Evolutionary conservation across 148 eudicot species (phyloP), one percentile per base, ranked within the genome.

Genomic region (Nepenthes mirabilis): DNA sequence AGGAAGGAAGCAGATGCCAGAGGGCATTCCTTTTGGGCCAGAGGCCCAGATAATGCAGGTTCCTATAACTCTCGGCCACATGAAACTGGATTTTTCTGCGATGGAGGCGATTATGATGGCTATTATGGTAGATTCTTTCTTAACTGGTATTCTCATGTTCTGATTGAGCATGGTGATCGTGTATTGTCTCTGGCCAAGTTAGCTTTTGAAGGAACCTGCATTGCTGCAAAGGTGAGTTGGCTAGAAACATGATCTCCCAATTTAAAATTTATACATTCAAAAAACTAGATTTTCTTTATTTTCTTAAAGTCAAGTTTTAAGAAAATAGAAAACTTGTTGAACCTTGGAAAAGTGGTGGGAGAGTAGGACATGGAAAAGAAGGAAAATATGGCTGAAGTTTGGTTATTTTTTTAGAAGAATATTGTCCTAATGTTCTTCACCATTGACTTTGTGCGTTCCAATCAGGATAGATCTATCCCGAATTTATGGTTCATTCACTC

Each of bases 121-220:
- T 89, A 79, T 78, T 79, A 86, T 69, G 99, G 99, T 68, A 86
- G 91, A 75, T 94, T 94, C 62, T 94, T 94, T 69, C 95, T 94
- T 49, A 76, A 59, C 43, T 94, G 99, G 99, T 94, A 94, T 60
- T 84, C 97, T 66, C 91, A 79, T 65, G 81, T 86, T 72, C 77
- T 94, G 67, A 61, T 89, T 73, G 96, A 94, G 35, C 99, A 94
- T 76, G 91, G 80, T 60, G 95, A 83, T 73, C 76, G 75, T 56
- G 88, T 94, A 65, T 89, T 94, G 73, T 69, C 81, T 71, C 71
- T 94, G 65, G 99, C 99, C 52, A 80, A 82, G 72, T 67, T 89
- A 65, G 86, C 84, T 72, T 94, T 94, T 63, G 99, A 94, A 64
- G 96, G 85, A 66, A 89, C 91, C 72, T 74, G 77, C 73, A 70